Evolutionary conservation across 768 basidiomycete genomes (phyloP).

Genomic region (Rhodotorula paludigena): DNA sequence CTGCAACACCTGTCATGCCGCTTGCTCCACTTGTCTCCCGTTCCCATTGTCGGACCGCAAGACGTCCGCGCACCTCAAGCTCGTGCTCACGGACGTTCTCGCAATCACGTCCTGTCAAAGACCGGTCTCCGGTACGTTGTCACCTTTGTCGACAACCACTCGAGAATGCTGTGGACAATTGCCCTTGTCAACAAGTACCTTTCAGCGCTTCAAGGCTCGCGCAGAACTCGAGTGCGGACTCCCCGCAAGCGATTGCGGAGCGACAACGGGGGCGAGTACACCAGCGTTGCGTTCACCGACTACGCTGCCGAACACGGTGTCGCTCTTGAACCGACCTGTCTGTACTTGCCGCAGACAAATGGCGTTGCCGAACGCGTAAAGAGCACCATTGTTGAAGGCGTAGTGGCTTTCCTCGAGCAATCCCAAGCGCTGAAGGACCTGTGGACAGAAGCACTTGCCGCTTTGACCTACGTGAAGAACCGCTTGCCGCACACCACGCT

Average conservation of each 20-base stretch:
- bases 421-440: background rate
- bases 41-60: no score
- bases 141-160: no score
- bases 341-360: constrained; percentile 1
- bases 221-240: background rate
- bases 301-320: background rate
- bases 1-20: no score
- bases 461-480: background rate
- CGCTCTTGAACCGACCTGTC: background rate
- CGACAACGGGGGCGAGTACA: background rate
- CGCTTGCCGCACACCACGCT: background rate
- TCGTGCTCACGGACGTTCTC: no score
- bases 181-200: background rate
- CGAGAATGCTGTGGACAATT: background rate
- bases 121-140: no score
- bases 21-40: no score
- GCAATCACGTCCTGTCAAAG: no score
- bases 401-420: background rate
- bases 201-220: background rate
- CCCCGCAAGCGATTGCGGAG: background rate
- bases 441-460: background rate
- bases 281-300: background rate
- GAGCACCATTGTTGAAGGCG: background rate
- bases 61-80: no score
- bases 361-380: constrained; percentile 3